A percentile compares a stretch with the other conserved stretches of the same genome.
These are phyloP conservation scores for Toxoplasma gondii DNA, from an alignment of 169 alveolate species.

Conservation along the genomic window DNA sequence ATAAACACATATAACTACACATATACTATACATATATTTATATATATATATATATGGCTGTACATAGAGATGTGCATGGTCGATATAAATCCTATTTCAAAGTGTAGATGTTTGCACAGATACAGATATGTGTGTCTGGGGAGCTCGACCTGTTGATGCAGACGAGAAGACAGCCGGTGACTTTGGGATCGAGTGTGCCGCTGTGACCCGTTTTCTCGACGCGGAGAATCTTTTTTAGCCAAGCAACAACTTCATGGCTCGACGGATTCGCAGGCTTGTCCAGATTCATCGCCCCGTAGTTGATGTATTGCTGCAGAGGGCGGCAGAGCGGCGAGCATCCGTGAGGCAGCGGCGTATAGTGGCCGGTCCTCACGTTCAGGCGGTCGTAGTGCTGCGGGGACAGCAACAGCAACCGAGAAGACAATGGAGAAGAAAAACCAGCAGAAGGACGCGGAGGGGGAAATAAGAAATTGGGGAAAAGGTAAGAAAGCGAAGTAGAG, in stretches of 20 bases:
- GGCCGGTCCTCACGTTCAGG: neutral
- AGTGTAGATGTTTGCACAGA: too few species aligned
- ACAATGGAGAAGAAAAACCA: neutral
- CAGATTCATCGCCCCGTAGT: neutral
- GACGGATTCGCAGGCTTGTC: neutral
- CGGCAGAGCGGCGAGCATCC: slow-evolving; percentile 9
- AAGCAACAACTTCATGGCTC: neutral
- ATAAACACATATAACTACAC: neutral
- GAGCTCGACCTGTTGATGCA: neutral
- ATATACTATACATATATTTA: too few species aligned
- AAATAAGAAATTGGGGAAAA: neutral
- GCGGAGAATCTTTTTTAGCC: neutral
- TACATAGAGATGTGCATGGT: too few species aligned
- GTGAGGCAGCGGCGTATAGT: neutral
- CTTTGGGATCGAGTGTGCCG: neutral
- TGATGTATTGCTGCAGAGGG: neutral
- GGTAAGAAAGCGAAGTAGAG: neutral
- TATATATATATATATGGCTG: too few species aligned
- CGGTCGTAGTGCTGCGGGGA: neutral
- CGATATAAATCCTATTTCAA: too few species aligned
- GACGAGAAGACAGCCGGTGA: neutral
- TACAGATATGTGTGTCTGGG: too few species aligned
- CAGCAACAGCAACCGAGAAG: neutral
- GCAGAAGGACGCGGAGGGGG: neutral
- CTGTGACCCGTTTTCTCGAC: neutral